phyloP scores from a whole-genome alignment of 352 stramenopile species.

The Globisporangium paddicum region DNA sequence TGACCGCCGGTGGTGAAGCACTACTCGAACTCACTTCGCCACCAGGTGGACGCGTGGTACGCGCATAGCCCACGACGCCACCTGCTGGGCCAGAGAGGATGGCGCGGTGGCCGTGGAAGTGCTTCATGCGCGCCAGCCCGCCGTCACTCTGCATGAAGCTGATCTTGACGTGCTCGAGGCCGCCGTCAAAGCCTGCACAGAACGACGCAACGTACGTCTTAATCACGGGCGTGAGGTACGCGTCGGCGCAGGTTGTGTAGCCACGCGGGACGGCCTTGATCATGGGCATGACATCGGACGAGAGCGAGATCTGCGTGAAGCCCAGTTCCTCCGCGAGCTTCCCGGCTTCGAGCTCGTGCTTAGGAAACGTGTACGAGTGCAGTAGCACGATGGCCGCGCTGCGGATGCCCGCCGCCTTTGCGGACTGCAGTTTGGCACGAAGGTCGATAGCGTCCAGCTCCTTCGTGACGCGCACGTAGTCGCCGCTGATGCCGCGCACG shows the following conservation, averaged over 20 bases:
- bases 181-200: conserved; percentile 93
- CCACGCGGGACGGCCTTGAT: conserved; percentile 96
- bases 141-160: conserved; percentile 99
- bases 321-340: conserved; percentile 89
- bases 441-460: conserved; percentile 78
- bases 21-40: conserved; percentile 9
- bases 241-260: conserved; percentile 96
- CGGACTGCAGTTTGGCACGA: conserved; percentile 64
- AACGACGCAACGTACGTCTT: conserved; percentile 97
- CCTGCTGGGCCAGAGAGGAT: conserved; percentile 94
- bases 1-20: conserved; percentile 55
- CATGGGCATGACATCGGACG: conserved; percentile 96
- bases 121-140: conserved; percentile 93
- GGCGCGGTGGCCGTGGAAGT: conserved; percentile 90
- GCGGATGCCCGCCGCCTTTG: conserved; percentile 85
- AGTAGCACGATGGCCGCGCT: conserved; percentile 95
- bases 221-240: conserved; percentile 98
- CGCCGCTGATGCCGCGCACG: conserved; percentile 82
- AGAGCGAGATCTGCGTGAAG: conserved; percentile 93
- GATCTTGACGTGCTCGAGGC: conserved; percentile 90
- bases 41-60: conserved; percentile 78
- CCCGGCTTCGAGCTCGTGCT: conserved; percentile 91
- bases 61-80: conserved; percentile 96
- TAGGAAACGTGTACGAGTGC: conserved; percentile 94
- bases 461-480: conserved; percentile 85